Conservation (phyloP, 2,329 filamentous ascomycete genomes). For the Trichophyton mentagrophytes region DNA sequence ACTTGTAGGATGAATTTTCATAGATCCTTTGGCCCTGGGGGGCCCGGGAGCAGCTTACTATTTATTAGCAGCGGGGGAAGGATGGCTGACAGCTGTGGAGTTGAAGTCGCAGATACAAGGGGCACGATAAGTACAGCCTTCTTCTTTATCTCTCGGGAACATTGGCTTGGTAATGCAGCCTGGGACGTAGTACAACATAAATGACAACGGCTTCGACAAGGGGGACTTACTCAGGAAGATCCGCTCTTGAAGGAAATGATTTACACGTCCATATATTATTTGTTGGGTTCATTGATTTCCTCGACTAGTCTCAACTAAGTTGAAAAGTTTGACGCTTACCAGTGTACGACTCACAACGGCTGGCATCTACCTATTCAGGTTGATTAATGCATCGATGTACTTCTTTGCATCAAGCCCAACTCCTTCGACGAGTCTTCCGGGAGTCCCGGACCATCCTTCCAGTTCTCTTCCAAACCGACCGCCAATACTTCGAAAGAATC, state of each 20-base stretch:
- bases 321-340: no score
- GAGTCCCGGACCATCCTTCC: constrained; percentile 14
- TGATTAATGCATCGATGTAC: constrained; percentile 36
- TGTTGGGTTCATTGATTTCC: no score
- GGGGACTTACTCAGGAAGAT: no score
- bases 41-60: neutral
- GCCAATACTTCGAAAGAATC: constrained; percentile 31
- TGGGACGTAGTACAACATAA: no score
- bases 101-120: no score
- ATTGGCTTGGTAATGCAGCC: no score
- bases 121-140: no score
- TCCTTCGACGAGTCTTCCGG: constrained; percentile 32
- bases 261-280: no score
- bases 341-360: neutral
- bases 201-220: no score
- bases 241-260: no score
- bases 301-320: no score
- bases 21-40: neutral
- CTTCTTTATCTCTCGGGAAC: no score
- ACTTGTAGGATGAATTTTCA: neutral
- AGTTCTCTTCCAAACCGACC: constrained; percentile 20
- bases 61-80: neutral
- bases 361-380: constrained; percentile 27
- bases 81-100: neutral
- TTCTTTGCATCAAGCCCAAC: constrained; percentile 35